Conservation (phyloP, 2,329 filamentous ascomycete genomes). For the Penicillium brevicompactum region DNA sequence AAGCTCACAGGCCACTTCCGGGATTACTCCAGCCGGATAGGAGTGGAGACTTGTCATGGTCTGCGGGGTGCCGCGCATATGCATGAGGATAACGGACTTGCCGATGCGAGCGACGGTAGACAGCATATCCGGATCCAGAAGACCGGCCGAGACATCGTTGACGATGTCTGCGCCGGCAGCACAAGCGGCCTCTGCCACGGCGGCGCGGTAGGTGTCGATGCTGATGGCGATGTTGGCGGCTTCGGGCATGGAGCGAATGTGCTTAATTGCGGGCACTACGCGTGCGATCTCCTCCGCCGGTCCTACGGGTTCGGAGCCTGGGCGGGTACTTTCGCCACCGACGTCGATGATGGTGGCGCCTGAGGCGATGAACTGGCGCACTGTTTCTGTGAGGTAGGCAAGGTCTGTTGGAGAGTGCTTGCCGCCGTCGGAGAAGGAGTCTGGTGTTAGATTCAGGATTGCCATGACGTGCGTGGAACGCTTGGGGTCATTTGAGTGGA, state of each 20-base stretch:
- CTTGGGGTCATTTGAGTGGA: conserved; percentile 59
- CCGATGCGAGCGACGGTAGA: conserved; percentile 74
- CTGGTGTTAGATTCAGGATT: conserved; percentile 90
- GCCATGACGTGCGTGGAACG: conserved; percentile 82
- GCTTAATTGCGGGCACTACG: conserved; percentile 74
- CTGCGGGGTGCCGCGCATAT: conserved; percentile 84
- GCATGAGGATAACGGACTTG: conserved; percentile 83
- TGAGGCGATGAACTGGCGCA: conserved; percentile 63
- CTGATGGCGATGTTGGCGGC: conserved; percentile 71
- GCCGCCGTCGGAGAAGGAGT: conserved; percentile 95
- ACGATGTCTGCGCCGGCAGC: conserved; percentile 84
- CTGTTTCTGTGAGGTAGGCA: conserved; percentile 56
- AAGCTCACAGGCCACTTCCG: conserved; percentile 69
- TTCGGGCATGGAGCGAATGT: conserved; percentile 69
- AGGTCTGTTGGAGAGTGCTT: conserved; percentile 55
- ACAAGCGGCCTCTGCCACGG: conserved; percentile 76
- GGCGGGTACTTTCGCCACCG: conserved; percentile 90
- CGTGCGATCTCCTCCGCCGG: conserved; percentile 74
- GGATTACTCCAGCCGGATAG: conserved; percentile 70
- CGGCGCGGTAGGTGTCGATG: conserved; percentile 88
- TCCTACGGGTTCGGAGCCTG: conserved; percentile 68
- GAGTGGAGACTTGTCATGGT: conserved; percentile 73
- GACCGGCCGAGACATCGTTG: conserved; percentile 89
- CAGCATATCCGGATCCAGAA: conserved; percentile 79
- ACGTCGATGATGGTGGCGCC: conserved; percentile 88